Evolutionary conservation across 306 rosid species (phyloP), one percentile per base, ranked within the genome.

Genomic region (Canavalia gladiata): DNA sequence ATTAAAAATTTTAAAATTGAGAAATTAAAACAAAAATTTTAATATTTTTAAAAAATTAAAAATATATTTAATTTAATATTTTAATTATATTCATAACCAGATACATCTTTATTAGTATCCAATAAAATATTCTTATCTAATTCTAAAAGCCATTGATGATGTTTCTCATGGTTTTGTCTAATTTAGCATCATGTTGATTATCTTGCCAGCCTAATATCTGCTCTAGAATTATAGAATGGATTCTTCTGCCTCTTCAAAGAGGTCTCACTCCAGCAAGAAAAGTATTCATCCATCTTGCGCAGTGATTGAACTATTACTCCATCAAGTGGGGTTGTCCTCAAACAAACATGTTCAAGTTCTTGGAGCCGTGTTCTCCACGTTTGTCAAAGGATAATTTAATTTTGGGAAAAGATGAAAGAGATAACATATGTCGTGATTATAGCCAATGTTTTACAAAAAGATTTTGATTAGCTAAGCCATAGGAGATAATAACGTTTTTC

Each of bases 381-480:
- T 9, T 59, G 29, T 49, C 28, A 12, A 37, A 46, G 1, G 43
- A 43, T 7, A 43, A 11, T 10, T 28, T 58, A 0, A 18, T 18
- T 18, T 18, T 18, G 70, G 68, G 6, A 41, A 33, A 33, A 79
- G 50, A 45, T 45, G 67, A 57, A 45, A 79, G 60, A 45, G 69
- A 68, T 56, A 55, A 59, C 83, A 80, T 28, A 8, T 71, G 83
- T 80, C 65, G 46, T 18, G 52, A 47, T 58, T 69, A 46, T 70
- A 80, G 65, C 78, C 78, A 5, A 8, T 35, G 9, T 63, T 25
- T 73, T 0, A 43, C 43, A 35, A 62, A 37, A 60, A 3, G 9
- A 47, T 35, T 46, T 45, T 31, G n/a, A 43, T 56, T 58, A 59
- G 43, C 43, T 25, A 74, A 29, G 42, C 54, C 29, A 29, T 41